phyloP scores from a whole-genome alignment of 345 rosid genomes.

The Acer yangbiense region DNA sequence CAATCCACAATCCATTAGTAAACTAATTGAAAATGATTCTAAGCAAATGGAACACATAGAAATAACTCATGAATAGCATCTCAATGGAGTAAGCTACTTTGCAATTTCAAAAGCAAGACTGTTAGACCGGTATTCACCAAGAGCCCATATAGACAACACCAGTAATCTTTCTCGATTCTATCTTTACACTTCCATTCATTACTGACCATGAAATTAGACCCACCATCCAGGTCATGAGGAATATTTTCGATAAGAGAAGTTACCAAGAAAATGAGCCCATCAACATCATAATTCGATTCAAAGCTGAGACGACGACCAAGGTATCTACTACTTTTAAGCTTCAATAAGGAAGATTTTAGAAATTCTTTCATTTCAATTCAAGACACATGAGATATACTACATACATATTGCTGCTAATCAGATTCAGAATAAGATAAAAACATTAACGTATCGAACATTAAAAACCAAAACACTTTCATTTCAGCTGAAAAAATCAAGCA shows the following conservation, averaged over 20 bases:
- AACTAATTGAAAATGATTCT: conserved; percentile 4
- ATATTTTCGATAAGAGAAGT: too few species aligned
- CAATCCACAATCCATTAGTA: conserved; percentile 11
- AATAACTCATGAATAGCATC: conserved; percentile 4
- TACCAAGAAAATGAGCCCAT: neutral
- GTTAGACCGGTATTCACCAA: neutral
- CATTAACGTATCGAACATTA: neutral
- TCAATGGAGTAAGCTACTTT: neutral
- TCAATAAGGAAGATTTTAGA: neutral
- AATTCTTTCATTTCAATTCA: neutral
- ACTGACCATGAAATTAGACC: neutral
- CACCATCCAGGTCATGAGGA: neutral
- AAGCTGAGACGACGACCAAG: neutral
- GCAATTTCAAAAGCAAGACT: too few species aligned
- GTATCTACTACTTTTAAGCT: neutral
- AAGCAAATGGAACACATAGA: neutral
- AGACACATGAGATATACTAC: neutral
- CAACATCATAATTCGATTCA: neutral
- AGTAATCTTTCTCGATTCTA: neutral
- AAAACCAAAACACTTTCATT: neutral
- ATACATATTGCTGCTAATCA: neutral
- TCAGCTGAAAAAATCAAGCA: neutral
- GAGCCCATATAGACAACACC: neutral
- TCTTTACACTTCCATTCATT: neutral
- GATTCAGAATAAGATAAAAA: neutral